Percentiles rank a stretch among this genome's conserved stretches.
Conservation (phyloP, 352 stramenopile genomes). For the Globisporangium uncinulatum region DNA sequence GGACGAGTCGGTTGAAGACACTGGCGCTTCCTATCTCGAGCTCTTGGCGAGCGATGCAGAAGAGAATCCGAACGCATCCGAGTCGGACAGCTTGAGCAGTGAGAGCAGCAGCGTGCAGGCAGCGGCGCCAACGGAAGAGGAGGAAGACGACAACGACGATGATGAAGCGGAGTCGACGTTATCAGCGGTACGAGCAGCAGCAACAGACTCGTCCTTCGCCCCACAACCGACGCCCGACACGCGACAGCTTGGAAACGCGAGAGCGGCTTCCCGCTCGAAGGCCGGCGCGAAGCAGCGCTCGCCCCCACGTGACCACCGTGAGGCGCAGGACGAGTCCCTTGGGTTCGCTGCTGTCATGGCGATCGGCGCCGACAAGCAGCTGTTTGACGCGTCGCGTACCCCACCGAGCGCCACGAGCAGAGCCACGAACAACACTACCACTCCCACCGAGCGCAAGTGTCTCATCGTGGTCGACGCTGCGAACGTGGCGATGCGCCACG, state of each 20-base stretch:
- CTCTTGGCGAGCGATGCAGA: neutral
- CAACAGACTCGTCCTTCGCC: too few relatives aligned
- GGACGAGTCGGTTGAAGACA: neutral
- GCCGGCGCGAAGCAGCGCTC: neutral
- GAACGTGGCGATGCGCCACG: conserved; percentile 82
- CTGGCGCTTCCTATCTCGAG: too few relatives aligned
- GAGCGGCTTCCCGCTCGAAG: neutral
- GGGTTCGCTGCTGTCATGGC: conserved; percentile 41
- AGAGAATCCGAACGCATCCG: neutral
- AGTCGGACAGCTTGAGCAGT: neutral
- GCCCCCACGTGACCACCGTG: conserved; percentile 1
- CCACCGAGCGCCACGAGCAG: neutral
- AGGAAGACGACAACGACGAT: neutral
- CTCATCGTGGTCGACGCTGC: conserved; percentile 63
- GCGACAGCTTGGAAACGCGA: neutral
- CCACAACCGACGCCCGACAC: neutral
- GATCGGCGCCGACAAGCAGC: conserved; percentile 25
- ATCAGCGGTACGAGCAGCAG: neutral
- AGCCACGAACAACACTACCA: too few relatives aligned
- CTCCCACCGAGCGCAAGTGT: conserved; percentile 20
- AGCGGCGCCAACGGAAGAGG: neutral
- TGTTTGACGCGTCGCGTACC: conserved; percentile 19
- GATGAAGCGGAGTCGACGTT: neutral
- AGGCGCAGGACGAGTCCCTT: conserved; percentile 2
- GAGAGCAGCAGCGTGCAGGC: neutral